Percentiles rank a stretch among this genome's conserved stretches.
These are phyloP conservation scores for Calonectria leucothoes DNA, from an alignment of 2,329 filamentous ascomycete genomes.

Conservation along the genomic window DNA sequence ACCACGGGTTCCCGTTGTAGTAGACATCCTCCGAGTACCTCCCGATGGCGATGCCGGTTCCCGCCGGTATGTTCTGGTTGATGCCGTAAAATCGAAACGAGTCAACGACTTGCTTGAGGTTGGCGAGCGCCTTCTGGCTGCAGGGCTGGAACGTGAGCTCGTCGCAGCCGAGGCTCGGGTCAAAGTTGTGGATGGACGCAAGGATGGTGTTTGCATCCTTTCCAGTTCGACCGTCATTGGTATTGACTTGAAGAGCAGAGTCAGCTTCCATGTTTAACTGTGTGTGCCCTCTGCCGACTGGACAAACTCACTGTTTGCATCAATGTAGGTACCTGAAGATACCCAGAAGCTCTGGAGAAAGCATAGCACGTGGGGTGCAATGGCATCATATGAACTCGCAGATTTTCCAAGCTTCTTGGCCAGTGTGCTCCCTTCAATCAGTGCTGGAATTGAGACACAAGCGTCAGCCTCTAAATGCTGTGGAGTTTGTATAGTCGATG, in stretches of 20 bases:
- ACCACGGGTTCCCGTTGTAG: constrained; percentile 85
- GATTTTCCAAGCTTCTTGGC: constrained; percentile 72
- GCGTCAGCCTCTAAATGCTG: neutral
- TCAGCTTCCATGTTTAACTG: neutral
- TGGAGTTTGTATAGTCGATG: too few relatives aligned
- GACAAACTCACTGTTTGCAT: constrained; percentile 71
- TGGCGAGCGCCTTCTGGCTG: constrained; percentile 75
- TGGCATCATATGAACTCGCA: constrained; percentile 69
- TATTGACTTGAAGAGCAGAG: constrained; percentile 57
- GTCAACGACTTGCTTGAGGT: constrained; percentile 81
- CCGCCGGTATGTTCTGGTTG: constrained; percentile 73
- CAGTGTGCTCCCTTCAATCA: constrained; percentile 74
- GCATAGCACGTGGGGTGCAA: constrained; percentile 78
- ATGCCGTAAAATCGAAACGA: constrained; percentile 80
- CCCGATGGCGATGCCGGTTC: constrained; percentile 71
- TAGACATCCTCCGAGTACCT: constrained; percentile 80
- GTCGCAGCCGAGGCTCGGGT: constrained; percentile 74
- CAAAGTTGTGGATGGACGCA: constrained; percentile 75
- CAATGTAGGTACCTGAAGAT: constrained; percentile 66
- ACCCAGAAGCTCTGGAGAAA: constrained; percentile 82
- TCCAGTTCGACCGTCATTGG: constrained; percentile 70
- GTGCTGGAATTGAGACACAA: constrained; percentile 48
- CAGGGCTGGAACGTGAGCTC: constrained; percentile 83
- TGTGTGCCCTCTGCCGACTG: too few relatives aligned
- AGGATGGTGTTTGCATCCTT: constrained; percentile 80